Conservation (phyloP, 1,284 basidiomycete genomes). For the Fomitopsis schrenkii region DNA sequence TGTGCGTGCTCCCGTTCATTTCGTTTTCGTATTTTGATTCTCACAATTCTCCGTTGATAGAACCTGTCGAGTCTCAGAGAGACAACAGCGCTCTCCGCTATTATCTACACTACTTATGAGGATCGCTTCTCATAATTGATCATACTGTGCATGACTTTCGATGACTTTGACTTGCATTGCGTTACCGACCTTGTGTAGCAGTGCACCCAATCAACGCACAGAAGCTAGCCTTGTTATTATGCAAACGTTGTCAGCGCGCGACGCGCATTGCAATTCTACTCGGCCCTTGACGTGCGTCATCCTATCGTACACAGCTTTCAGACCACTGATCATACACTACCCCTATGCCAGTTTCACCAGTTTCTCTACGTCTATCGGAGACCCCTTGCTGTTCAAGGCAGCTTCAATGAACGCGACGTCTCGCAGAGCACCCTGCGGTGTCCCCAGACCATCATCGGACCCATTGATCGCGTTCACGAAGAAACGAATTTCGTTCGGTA, state of each 20-base stretch:
- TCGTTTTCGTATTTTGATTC: slow-evolving; percentile 6
- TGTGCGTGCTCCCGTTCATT: slow-evolving; percentile 42
- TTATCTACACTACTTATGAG: slow-evolving; percentile 34
- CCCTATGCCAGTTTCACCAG: slow-evolving; percentile 20
- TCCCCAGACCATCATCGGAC: slow-evolving; percentile 44
- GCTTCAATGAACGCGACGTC: slow-evolving; percentile 80
- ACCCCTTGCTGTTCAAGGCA: slow-evolving; percentile 66
- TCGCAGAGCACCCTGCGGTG: slow-evolving; percentile 53
- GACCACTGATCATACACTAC: not conserved
- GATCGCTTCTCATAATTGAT: slow-evolving; percentile 29
- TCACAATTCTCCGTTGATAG: slow-evolving; percentile 16
- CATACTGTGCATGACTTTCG: not conserved
- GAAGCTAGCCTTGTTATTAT: not conserved
- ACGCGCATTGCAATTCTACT: not conserved
- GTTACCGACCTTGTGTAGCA: not conserved
- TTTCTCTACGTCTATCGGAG: slow-evolving; percentile 51
- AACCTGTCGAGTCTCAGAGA: slow-evolving; percentile 28
- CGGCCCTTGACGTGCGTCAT: not conserved
- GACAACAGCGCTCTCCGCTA: slow-evolving; percentile 29
- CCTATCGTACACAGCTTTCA: not conserved
- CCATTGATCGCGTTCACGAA: slow-evolving; percentile 57
- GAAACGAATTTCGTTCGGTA: slow-evolving; percentile 54
- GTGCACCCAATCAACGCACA: not conserved
- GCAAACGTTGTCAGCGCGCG: too few species aligned
- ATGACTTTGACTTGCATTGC: not conserved